phyloP scores from a whole-genome alignment of 2,329 filamentous ascomycete genomes.

The Cladophialophora yegresii region DNA sequence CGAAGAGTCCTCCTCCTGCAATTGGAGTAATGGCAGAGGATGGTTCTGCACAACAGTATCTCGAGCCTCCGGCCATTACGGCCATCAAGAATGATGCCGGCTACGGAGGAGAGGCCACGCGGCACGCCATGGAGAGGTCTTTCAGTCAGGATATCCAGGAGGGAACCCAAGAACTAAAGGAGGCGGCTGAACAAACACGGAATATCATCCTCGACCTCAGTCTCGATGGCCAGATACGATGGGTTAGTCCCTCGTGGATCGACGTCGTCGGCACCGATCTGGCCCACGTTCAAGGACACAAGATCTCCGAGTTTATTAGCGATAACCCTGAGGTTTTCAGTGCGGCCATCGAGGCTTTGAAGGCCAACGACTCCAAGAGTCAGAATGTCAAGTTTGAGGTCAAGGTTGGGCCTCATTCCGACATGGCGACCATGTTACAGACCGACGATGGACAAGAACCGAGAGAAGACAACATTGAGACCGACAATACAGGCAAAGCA shows the following conservation, averaged over 20 bases:
- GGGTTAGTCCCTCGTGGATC: slow-evolving; percentile 94
- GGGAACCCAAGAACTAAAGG: slow-evolving; percentile 88
- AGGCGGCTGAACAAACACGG: slow-evolving; percentile 92
- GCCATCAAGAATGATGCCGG: slow-evolving; percentile 50
- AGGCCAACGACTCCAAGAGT: slow-evolving; percentile 88
- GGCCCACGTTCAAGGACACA: slow-evolving; percentile 70
- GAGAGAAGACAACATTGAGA: slow-evolving; percentile 40
- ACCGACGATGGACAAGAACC: slow-evolving; percentile 41
- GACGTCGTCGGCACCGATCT: slow-evolving; percentile 83
- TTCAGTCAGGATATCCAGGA: slow-evolving; percentile 88
- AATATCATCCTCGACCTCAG: slow-evolving; percentile 96
- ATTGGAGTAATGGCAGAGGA: slow-evolving; percentile 46
- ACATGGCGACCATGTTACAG: slow-evolving; percentile 52
- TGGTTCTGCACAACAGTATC: slow-evolving; percentile 44
- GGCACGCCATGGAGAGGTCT: slow-evolving; percentile 57
- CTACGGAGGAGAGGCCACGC: slow-evolving; percentile 34
- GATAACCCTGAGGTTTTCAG: slow-evolving; percentile 79
- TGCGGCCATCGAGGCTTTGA: slow-evolving; percentile 83
- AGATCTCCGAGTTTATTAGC: slow-evolving; percentile 78
- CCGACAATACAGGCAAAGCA: slow-evolving; percentile 32
- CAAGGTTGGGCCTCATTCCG: slow-evolving; percentile 68
- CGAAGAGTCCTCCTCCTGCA: background rate
- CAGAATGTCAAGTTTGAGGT: slow-evolving; percentile 83
- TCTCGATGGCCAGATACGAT: slow-evolving; percentile 85
- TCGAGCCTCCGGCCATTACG: slow-evolving; percentile 49